A percentile compares a stretch with the other conserved stretches of the same genome.
Conservation (phyloP, 768 basidiomycete genomes). For the Omphalotus guepiniiformis region DNA sequence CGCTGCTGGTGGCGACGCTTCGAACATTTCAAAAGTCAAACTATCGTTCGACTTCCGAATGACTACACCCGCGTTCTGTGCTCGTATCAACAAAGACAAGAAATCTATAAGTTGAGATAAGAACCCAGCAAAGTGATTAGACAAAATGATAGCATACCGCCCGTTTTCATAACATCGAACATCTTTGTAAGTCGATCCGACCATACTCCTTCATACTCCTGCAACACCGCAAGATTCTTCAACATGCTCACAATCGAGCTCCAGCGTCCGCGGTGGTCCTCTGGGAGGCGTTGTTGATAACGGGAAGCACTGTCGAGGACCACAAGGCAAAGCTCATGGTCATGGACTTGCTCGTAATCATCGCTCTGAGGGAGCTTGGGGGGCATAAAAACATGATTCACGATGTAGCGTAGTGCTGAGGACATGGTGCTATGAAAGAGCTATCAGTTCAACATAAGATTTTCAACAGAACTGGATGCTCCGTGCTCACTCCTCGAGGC, state of each 20-base stretch:
- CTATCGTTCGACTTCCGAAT: constrained; percentile 21
- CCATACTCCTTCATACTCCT: neutral
- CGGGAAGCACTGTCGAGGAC: neutral
- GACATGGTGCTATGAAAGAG: too few relatives aligned
- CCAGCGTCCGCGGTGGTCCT: too few relatives aligned
- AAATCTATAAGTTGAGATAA: constrained; percentile 25
- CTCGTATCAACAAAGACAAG: constrained; percentile 32
- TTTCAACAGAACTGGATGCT: too few relatives aligned
- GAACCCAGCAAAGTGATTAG: neutral
- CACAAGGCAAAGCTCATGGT: neutral
- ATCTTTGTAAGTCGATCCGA: neutral
- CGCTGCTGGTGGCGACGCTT: constrained; percentile 33
- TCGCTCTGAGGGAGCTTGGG: constrained; percentile 22
- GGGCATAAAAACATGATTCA: constrained; percentile 28
- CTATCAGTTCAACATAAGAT: too few relatives aligned
- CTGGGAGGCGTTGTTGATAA: too few relatives aligned
- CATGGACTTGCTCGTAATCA: constrained; percentile 11
- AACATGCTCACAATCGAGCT: too few relatives aligned
- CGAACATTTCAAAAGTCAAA: constrained; percentile 40
- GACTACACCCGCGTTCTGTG: constrained; percentile 47
- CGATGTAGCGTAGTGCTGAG: too few relatives aligned
- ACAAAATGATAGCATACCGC: neutral
- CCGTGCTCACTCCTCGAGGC: too few relatives aligned
- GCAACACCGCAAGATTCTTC: neutral
- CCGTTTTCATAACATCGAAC: neutral